phyloP scores from a whole-genome alignment of 2,329 filamentous ascomycete species.

The Parastagonospora avenae region DNA sequence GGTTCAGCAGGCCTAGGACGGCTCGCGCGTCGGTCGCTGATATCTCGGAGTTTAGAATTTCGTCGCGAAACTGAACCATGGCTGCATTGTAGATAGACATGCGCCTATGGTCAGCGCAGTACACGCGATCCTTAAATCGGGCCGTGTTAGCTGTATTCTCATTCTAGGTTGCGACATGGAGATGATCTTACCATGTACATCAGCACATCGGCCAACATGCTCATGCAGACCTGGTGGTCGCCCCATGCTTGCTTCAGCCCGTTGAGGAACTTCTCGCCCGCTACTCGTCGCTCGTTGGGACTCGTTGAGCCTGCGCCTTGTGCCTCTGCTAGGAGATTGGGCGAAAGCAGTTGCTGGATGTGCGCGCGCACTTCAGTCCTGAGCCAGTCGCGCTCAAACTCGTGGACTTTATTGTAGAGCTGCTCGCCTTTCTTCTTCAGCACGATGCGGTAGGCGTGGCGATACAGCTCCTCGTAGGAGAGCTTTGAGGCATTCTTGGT shows the following conservation, averaged over 20 bases:
- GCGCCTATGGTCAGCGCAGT: constrained; percentile 71
- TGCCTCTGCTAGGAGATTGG: constrained; percentile 65
- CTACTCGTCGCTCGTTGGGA: constrained; percentile 76
- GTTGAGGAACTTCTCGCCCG: constrained; percentile 81
- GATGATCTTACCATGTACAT: constrained; percentile 80
- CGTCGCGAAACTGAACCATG: constrained; percentile 86
- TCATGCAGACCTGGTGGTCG: constrained; percentile 90
- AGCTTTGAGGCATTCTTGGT: constrained; percentile 86
- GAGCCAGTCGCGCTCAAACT: constrained; percentile 84
- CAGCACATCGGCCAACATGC: constrained; percentile 93
- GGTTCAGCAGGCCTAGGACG: constrained; percentile 78
- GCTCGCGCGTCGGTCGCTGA: constrained; percentile 51
- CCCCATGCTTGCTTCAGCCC: constrained; percentile 81
- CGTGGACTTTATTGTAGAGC: constrained; percentile 79
- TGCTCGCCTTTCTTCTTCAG: constrained; percentile 82
- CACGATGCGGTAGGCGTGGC: constrained; percentile 91
- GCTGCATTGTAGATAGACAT: constrained; percentile 83
- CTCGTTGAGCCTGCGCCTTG: constrained; percentile 59
- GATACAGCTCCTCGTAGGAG: constrained; percentile 95
- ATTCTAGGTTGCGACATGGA: neutral
- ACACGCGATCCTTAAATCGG: constrained; percentile 71
- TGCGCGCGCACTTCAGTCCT: constrained; percentile 71
- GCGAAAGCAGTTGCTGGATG: constrained; percentile 73
- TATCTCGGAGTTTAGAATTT: constrained; percentile 70
- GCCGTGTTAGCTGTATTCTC: constrained; percentile 21